These are phyloP conservation scores for Vigna trinervia DNA, from an alignment of 306 rosid species.

Conservation along the genomic window DNA sequence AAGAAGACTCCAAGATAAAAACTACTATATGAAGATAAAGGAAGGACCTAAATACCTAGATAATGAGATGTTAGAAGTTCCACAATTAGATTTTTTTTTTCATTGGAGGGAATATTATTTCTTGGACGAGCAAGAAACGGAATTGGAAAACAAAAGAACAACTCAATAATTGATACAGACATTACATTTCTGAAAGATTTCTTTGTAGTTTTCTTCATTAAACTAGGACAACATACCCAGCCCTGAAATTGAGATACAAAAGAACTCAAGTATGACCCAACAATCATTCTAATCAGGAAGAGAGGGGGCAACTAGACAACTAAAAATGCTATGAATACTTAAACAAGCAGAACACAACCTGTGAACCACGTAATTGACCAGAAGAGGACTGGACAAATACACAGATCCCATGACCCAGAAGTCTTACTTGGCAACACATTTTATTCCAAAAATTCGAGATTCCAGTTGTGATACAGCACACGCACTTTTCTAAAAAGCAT, in stretches of 20 bases:
- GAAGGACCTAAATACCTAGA: too few species aligned
- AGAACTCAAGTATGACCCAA: background rate
- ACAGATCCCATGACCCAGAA: background rate
- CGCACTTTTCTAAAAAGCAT: background rate
- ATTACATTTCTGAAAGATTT: background rate
- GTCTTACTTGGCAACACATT: background rate
- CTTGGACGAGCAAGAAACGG: too few species aligned
- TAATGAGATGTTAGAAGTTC: too few species aligned
- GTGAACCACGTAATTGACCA: background rate
- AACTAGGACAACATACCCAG: constrained; percentile 6
- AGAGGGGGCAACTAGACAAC: background rate
- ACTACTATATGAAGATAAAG: too few species aligned
- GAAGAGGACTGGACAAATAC: background rate
- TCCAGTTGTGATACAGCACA: background rate
- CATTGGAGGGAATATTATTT: too few species aligned
- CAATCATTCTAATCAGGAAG: background rate
- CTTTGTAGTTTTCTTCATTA: constrained; percentile 1
- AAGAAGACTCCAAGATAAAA: too few species aligned
- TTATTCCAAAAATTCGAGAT: background rate
- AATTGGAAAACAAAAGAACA: too few species aligned
- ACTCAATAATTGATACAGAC: too few species aligned
- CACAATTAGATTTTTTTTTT: too few species aligned
- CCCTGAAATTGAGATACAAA: background rate
- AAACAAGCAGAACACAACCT: background rate
- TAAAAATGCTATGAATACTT: background rate